Base-by-base conservation (phyloP, 2,329 filamentous ascomycete genomes). In the Sclerotinia sclerotiorum region DNA sequence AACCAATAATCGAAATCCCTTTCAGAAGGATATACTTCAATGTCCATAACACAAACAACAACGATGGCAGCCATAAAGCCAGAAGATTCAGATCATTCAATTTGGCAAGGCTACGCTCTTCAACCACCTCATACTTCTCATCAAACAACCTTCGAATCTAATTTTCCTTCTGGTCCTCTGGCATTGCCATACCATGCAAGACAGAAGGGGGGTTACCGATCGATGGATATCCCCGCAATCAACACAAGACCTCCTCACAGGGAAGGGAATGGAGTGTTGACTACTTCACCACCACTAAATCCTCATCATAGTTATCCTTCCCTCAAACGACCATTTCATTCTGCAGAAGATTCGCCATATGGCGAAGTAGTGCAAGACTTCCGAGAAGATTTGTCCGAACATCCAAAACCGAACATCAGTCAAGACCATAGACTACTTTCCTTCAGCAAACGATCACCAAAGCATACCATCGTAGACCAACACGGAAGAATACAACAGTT, bases 391-490 rank as follows among this genome's bases (percentile, higher is more conserved):
- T 32, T 72, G n/a, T 71, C 73, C 61, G 75, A 76, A 19, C 65
- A 68, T 15, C 69, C 70, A 24, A 76, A 78, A 64, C 74, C 76
- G 24, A 72, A 72, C 39, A 77, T 78, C 55, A 76, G 75, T 64
- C 74, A 78, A 67, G 77, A 77, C 58, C 76, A 78, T 69, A 71
- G 74, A 66, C 71, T 79, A 32, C 72, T 79, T n/a, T 77, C 74
- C 46, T 78, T 79, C 71, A 72, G 69, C 51, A 72, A 70, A 56
- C 57, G 73, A 51, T 72, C 71, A 21, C 72, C 82, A 35, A 85
- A 84, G 68, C 73, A 75, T 68, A 80, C 80, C 7, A 77, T 87
- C 32, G 79, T 87, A 65, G 84, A 85, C 73, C 81, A 81, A 71
- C 79, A 82, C 64, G 82, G 81, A 75, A 79, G 82, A 58, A 79